Conservation (phyloP, 1,284 basidiomycete species). For the Caloboletus firmus region DNA sequence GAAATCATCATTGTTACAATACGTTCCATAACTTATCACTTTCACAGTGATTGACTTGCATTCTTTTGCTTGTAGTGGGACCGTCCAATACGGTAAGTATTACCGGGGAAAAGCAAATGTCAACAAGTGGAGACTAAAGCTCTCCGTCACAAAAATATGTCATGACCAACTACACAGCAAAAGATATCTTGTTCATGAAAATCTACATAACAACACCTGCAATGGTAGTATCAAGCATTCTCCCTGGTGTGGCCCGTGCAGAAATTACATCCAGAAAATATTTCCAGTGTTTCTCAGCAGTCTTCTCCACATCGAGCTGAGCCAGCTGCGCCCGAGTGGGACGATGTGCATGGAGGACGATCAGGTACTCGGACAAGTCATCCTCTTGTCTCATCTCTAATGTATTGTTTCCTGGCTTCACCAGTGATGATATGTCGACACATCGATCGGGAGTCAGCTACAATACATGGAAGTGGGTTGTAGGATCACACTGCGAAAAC, state of each 20-base stretch:
- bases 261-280: slow-evolving; percentile 18
- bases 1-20: too few species aligned
- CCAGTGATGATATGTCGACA: slow-evolving; percentile 29
- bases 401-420: slow-evolving; percentile 25
- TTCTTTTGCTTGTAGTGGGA: not conserved
- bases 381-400: slow-evolving; percentile 24
- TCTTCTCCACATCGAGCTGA: slow-evolving; percentile 14
- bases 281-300: slow-evolving; percentile 22
- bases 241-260: slow-evolving; percentile 3
- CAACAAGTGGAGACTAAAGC: not conserved
- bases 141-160: not conserved
- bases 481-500: not conserved
- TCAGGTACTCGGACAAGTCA: slow-evolving; percentile 32
- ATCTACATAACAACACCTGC: not conserved
- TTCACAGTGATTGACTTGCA: not conserved
- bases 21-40: not conserved
- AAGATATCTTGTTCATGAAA: not conserved
- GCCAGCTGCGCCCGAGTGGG: slow-evolving; percentile 29
- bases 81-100: too few species aligned
- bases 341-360: slow-evolving; percentile 32
- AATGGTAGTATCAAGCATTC: not conserved
- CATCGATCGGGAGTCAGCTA: slow-evolving; percentile 31
- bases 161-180: not conserved
- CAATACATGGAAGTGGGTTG: not conserved
- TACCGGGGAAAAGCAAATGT: not conserved